A percentile compares a stretch with the other conserved stretches of the same genome.
Evolutionary conservation across 306 rosid species (phyloP).

Genomic region (Ziziphus jujuba): DNA sequence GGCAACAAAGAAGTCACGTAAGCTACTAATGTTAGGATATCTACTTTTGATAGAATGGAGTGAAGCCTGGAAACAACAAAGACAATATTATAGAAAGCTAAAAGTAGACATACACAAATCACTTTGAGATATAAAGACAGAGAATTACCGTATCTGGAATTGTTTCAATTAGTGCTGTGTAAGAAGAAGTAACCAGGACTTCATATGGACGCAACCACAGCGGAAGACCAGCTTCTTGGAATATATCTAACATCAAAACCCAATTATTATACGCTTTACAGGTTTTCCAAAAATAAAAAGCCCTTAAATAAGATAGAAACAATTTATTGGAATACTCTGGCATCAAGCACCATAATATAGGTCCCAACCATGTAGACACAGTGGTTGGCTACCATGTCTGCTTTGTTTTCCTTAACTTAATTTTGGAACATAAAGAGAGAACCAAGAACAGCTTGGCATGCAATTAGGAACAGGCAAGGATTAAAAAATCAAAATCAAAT

Average conservation of each 20-base stretch:
- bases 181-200: slow-evolving; percentile 93
- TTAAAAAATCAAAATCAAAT: too few relatives aligned
- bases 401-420: too few relatives aligned
- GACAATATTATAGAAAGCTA: not conserved
- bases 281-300: slow-evolving; percentile 8
- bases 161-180: slow-evolving; percentile 96
- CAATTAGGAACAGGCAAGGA: too few relatives aligned
- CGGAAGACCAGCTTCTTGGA: slow-evolving; percentile 99
- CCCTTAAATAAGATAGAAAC: not conserved
- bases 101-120: slow-evolving; percentile 21
- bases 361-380: too few relatives aligned
- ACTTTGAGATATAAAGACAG: slow-evolving; percentile 20
- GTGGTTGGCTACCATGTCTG: too few relatives aligned
- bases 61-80: slow-evolving; percentile 70
- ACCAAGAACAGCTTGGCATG: too few relatives aligned
- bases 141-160: slow-evolving; percentile 92
- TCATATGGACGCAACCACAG: slow-evolving; percentile 99
- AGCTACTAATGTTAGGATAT: slow-evolving; percentile 70
- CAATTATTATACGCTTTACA: slow-evolving; percentile 34
- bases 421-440: too few relatives aligned
- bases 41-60: slow-evolving; percentile 96
- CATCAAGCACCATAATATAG: slow-evolving; percentile 7
- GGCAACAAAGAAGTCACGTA: slow-evolving; percentile 88
- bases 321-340: slow-evolving; percentile 18
- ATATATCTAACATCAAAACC: slow-evolving; percentile 75